Percentiles rank a stretch among this genome's conserved stretches.
Conservation (phyloP, 371 early-diverging fungal species). For the Fennellomyces sp. region DNA sequence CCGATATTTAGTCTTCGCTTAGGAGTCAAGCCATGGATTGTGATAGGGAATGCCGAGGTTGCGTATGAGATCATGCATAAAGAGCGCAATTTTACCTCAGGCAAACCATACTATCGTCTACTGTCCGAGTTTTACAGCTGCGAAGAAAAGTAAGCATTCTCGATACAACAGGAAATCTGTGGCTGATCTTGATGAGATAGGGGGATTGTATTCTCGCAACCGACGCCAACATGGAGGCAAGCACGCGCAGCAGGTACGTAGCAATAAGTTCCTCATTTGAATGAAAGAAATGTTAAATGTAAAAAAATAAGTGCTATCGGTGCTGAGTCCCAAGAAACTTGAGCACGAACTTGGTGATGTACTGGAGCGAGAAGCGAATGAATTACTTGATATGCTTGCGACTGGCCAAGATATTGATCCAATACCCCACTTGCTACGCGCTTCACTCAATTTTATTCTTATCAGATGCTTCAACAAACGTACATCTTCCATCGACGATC, state of each 20-base stretch:
- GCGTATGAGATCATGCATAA: constrained; percentile 22
- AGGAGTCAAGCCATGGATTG: constrained; percentile 22
- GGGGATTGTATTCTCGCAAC: neutral
- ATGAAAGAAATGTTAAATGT: neutral
- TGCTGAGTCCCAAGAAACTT: neutral
- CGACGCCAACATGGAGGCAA: neutral
- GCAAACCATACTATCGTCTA: neutral
- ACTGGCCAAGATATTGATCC: neutral
- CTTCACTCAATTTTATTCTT: neutral
- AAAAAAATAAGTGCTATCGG: neutral
- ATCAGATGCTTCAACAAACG: neutral
- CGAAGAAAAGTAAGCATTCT: neutral
- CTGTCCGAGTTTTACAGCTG: neutral
- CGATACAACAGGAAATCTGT: neutral
- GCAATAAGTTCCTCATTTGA: no score
- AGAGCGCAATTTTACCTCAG: neutral
- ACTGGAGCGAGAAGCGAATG: neutral
- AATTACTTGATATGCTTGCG: neutral
- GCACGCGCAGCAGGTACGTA: neutral
- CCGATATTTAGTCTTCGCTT: constrained; percentile 18
- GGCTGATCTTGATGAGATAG: neutral
- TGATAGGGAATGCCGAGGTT: constrained; percentile 16
- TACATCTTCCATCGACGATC: constrained; percentile 1
- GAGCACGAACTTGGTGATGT: neutral
- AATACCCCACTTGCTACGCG: neutral